Conservation (phyloP, 164 flowering plant species). For the Liriodendron chinense region DNA sequence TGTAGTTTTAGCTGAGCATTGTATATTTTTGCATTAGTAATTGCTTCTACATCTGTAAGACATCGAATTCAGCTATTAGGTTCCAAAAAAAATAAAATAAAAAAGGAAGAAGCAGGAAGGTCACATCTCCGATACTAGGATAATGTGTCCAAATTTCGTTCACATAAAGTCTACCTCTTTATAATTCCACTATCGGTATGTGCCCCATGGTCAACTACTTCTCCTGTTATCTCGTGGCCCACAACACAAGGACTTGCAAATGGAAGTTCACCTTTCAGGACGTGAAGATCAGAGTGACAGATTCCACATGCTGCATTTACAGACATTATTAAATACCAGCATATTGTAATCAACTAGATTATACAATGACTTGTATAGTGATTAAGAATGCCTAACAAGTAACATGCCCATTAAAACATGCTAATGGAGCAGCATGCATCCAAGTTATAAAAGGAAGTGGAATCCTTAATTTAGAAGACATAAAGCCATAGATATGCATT, state of each 20-base stretch:
- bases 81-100: background rate
- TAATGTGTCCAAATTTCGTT: background rate
- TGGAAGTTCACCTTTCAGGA: constrained; percentile 93
- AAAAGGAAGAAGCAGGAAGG: background rate
- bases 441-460: background rate
- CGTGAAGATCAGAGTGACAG: constrained; percentile 98
- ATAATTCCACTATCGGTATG: constrained; percentile 61
- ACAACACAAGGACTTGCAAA: constrained; percentile 91
- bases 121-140: background rate
- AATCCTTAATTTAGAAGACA: background rate
- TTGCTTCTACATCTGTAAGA: background rate
- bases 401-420: background rate
- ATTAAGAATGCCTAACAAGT: background rate
- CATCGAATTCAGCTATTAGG: background rate
- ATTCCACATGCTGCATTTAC: constrained; percentile 85
- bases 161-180: constrained; percentile 42
- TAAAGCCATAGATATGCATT: background rate
- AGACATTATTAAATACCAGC: constrained; percentile 4
- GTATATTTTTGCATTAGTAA: too few relatives aligned
- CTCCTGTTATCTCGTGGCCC: constrained; percentile 98
- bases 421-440: background rate
- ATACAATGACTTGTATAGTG: background rate
- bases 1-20: too few relatives aligned
- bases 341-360: background rate
- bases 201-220: constrained; percentile 87